Percentiles rank a stretch among this genome's conserved stretches.
Evolutionary conservation across 495 filamentous ascomycete genomes (phyloP).

Genomic region (Penicillium pulvis): DNA sequence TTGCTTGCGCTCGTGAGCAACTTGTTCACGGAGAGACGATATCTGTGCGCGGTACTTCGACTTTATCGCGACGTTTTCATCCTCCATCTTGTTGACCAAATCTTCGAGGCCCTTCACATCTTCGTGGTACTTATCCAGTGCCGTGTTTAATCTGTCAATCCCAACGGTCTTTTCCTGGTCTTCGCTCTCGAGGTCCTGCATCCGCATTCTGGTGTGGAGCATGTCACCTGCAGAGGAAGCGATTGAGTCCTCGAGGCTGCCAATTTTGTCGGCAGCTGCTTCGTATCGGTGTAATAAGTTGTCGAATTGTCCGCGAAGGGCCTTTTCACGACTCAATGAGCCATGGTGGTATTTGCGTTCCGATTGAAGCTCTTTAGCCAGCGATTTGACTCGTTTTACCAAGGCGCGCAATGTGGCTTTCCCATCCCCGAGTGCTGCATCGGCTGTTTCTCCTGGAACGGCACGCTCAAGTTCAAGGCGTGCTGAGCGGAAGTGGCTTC

Average conservation of each 20-base stretch:
- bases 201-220: slow-evolving; percentile 42
- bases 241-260: slow-evolving; percentile 55
- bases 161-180: slow-evolving; percentile 58
- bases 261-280: slow-evolving; percentile 43
- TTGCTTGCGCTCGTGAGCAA: slow-evolving; percentile 38
- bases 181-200: slow-evolving; percentile 52
- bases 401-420: slow-evolving; percentile 42
- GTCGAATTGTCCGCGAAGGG: slow-evolving; percentile 48
- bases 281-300: slow-evolving; percentile 40
- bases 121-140: slow-evolving; percentile 62
- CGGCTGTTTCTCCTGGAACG: slow-evolving; percentile 62
- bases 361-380: slow-evolving; percentile 38
- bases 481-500: slow-evolving; percentile 60
- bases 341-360: slow-evolving; percentile 35
- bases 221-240: slow-evolving; percentile 58
- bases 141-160: slow-evolving; percentile 60
- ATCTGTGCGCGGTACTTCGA: slow-evolving; percentile 38
- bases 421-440: slow-evolving; percentile 41
- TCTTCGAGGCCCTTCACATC: slow-evolving; percentile 65
- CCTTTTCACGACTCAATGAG: slow-evolving; percentile 36
- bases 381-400: slow-evolving; percentile 36
- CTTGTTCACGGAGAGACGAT: slow-evolving; percentile 40
- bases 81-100: slow-evolving; percentile 61
- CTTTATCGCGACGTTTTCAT: slow-evolving; percentile 45
- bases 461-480: slow-evolving; percentile 68